Percentiles rank a stretch among this genome's conserved stretches.
phyloP scores from a whole-genome alignment of 2,329 filamentous ascomycete genomes.

The Cladosporium austrohemisphaericum region DNA sequence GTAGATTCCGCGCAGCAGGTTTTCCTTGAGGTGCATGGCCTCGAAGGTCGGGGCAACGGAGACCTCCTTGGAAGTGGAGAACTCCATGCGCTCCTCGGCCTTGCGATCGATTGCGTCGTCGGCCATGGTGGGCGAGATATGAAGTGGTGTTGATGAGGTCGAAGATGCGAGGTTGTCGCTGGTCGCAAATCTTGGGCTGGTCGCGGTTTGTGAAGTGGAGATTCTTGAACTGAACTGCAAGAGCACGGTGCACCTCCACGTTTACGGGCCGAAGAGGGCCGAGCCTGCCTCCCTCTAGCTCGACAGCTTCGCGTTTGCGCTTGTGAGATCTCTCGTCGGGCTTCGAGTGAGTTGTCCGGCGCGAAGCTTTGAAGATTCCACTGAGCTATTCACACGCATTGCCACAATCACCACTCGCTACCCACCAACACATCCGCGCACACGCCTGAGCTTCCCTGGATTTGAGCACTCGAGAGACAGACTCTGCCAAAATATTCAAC shows the following conservation, averaged over 20 bases:
- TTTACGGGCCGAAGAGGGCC: not conserved
- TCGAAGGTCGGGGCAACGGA: constrained; percentile 83
- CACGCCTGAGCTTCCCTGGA: too few relatives aligned
- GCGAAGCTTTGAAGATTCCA: constrained; percentile 6
- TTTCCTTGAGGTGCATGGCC: constrained; percentile 96
- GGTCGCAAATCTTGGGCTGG: constrained; percentile 9
- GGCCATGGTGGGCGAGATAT: constrained; percentile 64
- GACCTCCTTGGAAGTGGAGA: constrained; percentile 96
- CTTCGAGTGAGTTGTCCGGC: not conserved
- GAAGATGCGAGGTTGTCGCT: not conserved
- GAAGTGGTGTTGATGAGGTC: constrained; percentile 9
- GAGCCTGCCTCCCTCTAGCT: too few relatives aligned
- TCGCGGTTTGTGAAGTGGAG: not conserved
- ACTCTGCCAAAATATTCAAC: not conserved
- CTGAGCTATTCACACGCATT: not conserved
- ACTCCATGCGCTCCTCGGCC: constrained; percentile 95
- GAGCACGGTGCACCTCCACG: not conserved
- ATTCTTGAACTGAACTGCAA: too few relatives aligned
- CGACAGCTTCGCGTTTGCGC: too few relatives aligned
- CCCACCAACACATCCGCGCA: too few relatives aligned
- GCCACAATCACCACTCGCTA: too few relatives aligned
- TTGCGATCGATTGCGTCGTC: constrained; percentile 83
- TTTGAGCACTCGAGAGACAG: too few relatives aligned
- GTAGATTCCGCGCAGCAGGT: constrained; percentile 93
- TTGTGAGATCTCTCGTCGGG: too few relatives aligned